A percentile compares a stretch with the other conserved stretches of the same genome.
Evolutionary conservation across 192 early-diverging fungal species (phyloP).

Genomic region (Coemansia erecta): DNA sequence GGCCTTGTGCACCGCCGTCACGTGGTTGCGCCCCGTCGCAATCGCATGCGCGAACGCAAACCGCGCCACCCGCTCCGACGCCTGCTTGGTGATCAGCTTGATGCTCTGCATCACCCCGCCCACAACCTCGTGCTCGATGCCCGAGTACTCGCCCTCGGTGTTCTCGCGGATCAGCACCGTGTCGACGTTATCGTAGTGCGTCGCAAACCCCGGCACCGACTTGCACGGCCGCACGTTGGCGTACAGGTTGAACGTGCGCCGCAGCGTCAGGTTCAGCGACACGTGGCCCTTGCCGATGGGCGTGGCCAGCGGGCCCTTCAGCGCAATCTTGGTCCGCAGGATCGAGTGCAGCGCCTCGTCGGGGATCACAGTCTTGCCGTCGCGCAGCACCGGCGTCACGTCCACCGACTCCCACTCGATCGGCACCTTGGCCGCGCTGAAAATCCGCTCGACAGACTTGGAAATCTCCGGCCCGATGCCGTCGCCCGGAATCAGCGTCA

Average conservation of each 20-base stretch:
- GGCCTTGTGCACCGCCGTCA: slow-evolving; percentile 99
- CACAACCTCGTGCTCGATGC: slow-evolving; percentile 95
- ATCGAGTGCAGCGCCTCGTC: slow-evolving; percentile 88
- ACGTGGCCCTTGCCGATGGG: slow-evolving; percentile 99
- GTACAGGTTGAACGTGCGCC: slow-evolving; percentile 96
- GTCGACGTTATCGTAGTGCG: slow-evolving; percentile 94
- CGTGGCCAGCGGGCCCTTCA: slow-evolving; percentile 96
- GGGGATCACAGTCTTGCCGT: slow-evolving; percentile 92
- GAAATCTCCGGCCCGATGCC: slow-evolving; percentile 99
- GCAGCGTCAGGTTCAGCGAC: slow-evolving; percentile 84
- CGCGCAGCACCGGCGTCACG: slow-evolving; percentile 88
- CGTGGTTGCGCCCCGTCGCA: slow-evolving; percentile 83
- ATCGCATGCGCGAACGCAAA: slow-evolving; percentile 96
- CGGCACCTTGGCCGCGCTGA: slow-evolving; percentile 86
- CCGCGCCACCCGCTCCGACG: slow-evolving; percentile 84
- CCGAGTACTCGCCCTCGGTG: slow-evolving; percentile 99
- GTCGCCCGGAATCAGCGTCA: slow-evolving; percentile 96
- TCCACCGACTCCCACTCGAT: slow-evolving; percentile 96
- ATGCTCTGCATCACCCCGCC: slow-evolving; percentile 98
- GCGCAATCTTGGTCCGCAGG: slow-evolving; percentile 93
- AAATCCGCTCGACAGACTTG: slow-evolving; percentile 86
- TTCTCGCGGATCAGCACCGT: slow-evolving; percentile 99
- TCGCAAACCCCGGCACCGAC: slow-evolving; percentile 94
- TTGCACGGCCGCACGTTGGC: slow-evolving; percentile 99
- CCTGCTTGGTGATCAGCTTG: slow-evolving; percentile 97